phyloP scores from a whole-genome alignment of 2,329 filamentous ascomycete genomes.

The Penicillium aurantiogriseum region DNA sequence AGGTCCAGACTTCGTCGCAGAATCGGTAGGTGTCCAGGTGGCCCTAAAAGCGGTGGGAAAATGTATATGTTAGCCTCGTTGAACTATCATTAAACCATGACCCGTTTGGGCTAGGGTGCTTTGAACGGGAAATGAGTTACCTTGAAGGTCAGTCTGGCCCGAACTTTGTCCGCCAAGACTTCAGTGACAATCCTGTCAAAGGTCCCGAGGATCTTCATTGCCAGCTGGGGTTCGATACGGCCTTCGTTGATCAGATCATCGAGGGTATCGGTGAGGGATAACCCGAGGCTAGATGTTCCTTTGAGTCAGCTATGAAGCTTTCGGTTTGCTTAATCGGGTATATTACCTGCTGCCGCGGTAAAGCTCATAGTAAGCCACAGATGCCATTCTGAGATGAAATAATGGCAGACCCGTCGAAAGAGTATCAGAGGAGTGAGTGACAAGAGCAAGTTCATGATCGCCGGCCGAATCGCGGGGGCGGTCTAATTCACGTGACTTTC shows the following conservation, averaged over 20 bases:
- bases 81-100: neutral
- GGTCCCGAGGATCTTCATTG: constrained; percentile 95
- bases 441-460: constrained; percentile 16
- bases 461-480: constrained; percentile 9
- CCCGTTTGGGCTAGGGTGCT: neutral
- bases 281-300: constrained; percentile 69
- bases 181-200: constrained; percentile 94
- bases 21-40: constrained; percentile 98
- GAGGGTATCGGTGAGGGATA: constrained; percentile 91
- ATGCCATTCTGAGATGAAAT: constrained; percentile 44
- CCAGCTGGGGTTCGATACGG: constrained; percentile 94
- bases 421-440: constrained; percentile 8
- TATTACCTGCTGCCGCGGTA: constrained; percentile 95
- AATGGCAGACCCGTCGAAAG: constrained; percentile 7
- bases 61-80: constrained; percentile 15
- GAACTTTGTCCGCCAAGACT: constrained; percentile 87
- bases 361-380: constrained; percentile 77
- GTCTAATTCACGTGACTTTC: neutral
- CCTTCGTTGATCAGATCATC: constrained; percentile 93
- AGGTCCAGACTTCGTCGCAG: constrained; percentile 99
- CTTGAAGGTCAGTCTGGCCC: constrained; percentile 91
- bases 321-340: neutral
- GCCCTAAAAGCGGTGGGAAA: constrained; percentile 57
- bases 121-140: constrained; percentile 49
- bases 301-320: constrained; percentile 15